These are phyloP conservation scores for Conticribra weissflogii DNA, from an alignment of 108 stramenopile species.

Conservation along the genomic window DNA sequence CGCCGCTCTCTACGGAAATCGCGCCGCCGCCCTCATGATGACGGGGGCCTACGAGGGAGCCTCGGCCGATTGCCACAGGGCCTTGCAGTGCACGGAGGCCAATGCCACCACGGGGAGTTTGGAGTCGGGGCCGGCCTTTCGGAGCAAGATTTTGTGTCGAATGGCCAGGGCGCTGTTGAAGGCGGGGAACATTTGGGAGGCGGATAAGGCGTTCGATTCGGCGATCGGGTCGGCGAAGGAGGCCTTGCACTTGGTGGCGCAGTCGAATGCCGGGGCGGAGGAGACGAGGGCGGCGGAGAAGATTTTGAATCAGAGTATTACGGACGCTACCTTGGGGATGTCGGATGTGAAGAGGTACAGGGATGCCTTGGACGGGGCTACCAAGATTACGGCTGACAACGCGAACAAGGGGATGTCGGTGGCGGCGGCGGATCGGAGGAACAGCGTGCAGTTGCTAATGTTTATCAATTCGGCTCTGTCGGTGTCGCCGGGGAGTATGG, in stretches of 20 bases:
- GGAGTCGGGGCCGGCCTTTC: constrained; percentile 51
- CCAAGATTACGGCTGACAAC: constrained; percentile 17
- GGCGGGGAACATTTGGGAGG: constrained; percentile 61
- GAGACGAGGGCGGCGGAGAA: constrained; percentile 40
- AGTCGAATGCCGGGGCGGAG: constrained; percentile 7
- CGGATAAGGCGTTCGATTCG: constrained; percentile 55
- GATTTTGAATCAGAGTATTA: constrained; percentile 60
- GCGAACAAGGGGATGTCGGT: constrained; percentile 28
- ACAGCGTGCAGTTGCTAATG: constrained; percentile 56
- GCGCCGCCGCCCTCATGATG: constrained; percentile 82
- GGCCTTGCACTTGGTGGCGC: constrained; percentile 7
- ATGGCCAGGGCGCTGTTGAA: constrained; percentile 68
- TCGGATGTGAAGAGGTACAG: constrained; percentile 57
- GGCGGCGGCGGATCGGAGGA: constrained; percentile 37
- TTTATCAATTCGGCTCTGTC: constrained; percentile 63
- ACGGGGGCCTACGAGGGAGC: constrained; percentile 70
- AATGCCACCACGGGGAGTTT: constrained; percentile 42
- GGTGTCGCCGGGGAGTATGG: constrained; percentile 55
- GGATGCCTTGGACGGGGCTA: constrained; percentile 44
- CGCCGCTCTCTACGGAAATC: constrained; percentile 75
- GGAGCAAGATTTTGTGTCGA: constrained; percentile 65
- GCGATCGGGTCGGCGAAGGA: constrained; percentile 36
- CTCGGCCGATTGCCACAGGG: constrained; percentile 63
- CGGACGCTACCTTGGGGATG: constrained; percentile 64
- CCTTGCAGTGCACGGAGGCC: constrained; percentile 44